Percentiles rank a stretch among this genome's conserved stretches.
Conservation (phyloP, 1,139 yeast species). For the Taiozyma onychis region DNA sequence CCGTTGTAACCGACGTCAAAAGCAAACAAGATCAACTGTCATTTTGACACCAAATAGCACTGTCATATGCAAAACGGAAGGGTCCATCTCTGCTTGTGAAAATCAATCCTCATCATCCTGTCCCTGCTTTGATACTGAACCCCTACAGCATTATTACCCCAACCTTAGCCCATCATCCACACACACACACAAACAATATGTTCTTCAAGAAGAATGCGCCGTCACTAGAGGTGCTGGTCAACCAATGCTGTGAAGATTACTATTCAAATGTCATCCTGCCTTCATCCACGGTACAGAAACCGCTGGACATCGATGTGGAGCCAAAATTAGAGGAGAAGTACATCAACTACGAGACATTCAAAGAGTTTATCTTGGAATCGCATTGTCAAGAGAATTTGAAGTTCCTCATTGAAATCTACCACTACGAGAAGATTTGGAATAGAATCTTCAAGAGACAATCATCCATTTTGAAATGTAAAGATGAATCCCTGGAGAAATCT, state of each 20-base stretch:
- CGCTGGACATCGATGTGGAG: neutral
- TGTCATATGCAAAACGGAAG: neutral
- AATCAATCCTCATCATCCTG: no score
- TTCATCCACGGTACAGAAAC: neutral
- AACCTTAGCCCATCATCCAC: neutral
- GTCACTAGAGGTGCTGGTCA: constrained; percentile 21
- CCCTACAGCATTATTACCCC: neutral
- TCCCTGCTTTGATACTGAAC: neutral
- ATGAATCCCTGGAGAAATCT: constrained; percentile 12
- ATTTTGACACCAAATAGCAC: neutral
- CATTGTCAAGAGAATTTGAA: constrained; percentile 44
- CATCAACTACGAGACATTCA: constrained; percentile 16
- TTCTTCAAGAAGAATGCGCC: constrained; percentile 9
- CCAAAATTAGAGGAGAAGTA: constrained; percentile 1
- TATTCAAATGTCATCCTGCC: constrained; percentile 8
- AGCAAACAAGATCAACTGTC: neutral
- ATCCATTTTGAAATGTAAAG: constrained; percentile 26
- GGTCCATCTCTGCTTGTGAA: neutral
- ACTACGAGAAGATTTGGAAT: constrained; percentile 36
- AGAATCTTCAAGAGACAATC: constrained; percentile 25
- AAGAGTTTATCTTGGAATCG: constrained; percentile 20
- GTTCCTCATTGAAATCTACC: constrained; percentile 41
- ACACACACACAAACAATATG: neutral
- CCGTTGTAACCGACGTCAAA: neutral
- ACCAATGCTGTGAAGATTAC: constrained; percentile 24